These are phyloP conservation scores for Botrytis fragariae DNA, from an alignment of 2,329 filamentous ascomycete species.

Conservation along the genomic window DNA sequence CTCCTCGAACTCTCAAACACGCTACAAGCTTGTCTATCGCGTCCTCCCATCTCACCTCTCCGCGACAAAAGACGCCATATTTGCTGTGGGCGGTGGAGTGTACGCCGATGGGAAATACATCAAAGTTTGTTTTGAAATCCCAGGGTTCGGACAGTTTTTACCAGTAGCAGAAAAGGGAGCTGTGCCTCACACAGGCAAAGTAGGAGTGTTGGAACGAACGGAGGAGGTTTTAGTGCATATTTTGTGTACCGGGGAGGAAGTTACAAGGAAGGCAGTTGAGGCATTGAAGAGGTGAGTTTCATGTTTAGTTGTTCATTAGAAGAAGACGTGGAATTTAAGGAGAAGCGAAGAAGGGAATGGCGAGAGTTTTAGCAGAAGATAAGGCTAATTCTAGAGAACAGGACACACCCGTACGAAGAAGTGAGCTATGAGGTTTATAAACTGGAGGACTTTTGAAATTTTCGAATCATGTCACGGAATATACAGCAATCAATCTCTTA, in stretches of 20 bases:
- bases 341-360: not conserved
- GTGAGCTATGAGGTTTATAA: slow-evolving; percentile 32
- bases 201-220: slow-evolving; percentile 55
- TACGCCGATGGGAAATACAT: slow-evolving; percentile 52
- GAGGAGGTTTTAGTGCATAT: slow-evolving; percentile 63
- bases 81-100: slow-evolving; percentile 55
- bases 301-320: not conserved
- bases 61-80: slow-evolving; percentile 53
- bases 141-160: slow-evolving; percentile 63
- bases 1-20: not conserved
- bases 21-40: slow-evolving; percentile 50
- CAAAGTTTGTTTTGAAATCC: slow-evolving; percentile 50
- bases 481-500: not conserved
- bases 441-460: not conserved
- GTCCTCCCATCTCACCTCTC: slow-evolving; percentile 45
- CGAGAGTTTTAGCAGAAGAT: not conserved
- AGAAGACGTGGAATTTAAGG: not conserved
- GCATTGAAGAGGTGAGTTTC: slow-evolving; percentile 61
- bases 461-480: not conserved
- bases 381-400: slow-evolving; percentile 19
- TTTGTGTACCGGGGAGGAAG: slow-evolving; percentile 57
- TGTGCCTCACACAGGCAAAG: slow-evolving; percentile 60
- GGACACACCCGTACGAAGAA: slow-evolving; percentile 51
- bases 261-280: slow-evolving; percentile 53
- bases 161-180: slow-evolving; percentile 54